Evolutionary conservation across 495 filamentous ascomycete species (phyloP), one percentile per base, ranked within the genome.

Genomic region (Talaromyces stipitatus): DNA sequence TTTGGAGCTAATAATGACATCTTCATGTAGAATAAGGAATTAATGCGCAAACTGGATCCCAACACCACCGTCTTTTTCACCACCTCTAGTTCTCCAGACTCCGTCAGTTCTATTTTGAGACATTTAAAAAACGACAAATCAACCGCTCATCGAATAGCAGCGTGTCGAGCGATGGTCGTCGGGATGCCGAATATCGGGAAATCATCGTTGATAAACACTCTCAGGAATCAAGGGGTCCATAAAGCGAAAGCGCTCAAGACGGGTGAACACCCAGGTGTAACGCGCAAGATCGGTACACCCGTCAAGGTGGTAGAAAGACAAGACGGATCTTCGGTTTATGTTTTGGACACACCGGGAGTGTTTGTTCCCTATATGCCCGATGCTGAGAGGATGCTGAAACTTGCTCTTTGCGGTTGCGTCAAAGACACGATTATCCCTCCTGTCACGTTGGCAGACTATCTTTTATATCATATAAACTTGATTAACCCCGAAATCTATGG

Each of bases 131-230:
- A 73, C 29, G 72, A 78, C 56, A 72, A 78, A 28, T 54, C 62
- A 18, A 65, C 69, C 9, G 67, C 66, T 2, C 69, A 82, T 60
- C 81, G 78, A 29, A 69, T 91, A 7, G 81, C 81, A 6, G 90
- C 91, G 2, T 82, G 88, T 54, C 84, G 91, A 24, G 81, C 90
- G 54, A 78, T 98, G 67, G 82, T 97, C 1, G 91, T 97, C 16
- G 94, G 94, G 26, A 97, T 98, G 92, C 94, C 94, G 5, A 98
- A 98, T 70, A 89, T 94, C 0, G 94, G 82, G 18, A 85, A 98
- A 70, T 95, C 89, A 22, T 90, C 92, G 0, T 77, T 98, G 12
- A 83, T 98, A 23, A 98, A 98, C 69, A 79, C 86, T 26, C 77
- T 98, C 36, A 87, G 95, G 9, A 79, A 76, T 20, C 71, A 75